Evolutionary conservation across 768 basidiomycete species (phyloP).

Genomic region (Terana coerulea): DNA sequence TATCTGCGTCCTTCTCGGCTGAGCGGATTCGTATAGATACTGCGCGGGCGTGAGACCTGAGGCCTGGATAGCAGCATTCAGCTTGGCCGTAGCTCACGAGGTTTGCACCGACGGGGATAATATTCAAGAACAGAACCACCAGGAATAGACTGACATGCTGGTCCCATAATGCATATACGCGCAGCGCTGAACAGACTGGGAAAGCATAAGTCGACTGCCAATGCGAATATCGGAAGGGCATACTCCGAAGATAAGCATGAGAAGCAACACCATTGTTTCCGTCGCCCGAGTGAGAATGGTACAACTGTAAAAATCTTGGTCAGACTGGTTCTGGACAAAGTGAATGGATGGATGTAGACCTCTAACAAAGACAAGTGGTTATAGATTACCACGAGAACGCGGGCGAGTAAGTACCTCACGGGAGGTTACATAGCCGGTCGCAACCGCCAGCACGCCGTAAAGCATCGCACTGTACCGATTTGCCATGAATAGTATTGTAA

Average conservation of each 20-base stretch:
- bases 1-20: neutral
- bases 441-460: no score
- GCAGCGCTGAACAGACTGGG: conserved; percentile 5
- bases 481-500: conserved; percentile 7
- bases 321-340: neutral
- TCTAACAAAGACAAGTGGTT: neutral
- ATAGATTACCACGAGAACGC: neutral
- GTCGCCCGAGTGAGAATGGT: neutral
- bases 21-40: neutral
- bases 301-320: neutral
- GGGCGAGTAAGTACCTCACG: neutral
- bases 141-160: neutral
- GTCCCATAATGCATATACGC: conserved; percentile 7
- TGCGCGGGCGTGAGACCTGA: no score
- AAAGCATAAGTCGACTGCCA: neutral
- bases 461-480: conserved; percentile 8
- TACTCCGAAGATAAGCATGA: conserved; percentile 10
- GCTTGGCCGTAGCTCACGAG: no score
- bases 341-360: no score
- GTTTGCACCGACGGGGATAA: conserved; percentile 6
- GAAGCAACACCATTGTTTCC: neutral
- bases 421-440: neutral
- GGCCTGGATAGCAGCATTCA: no score
- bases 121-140: conserved; percentile 1
- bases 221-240: neutral